Conservation (phyloP, 352 stramenopile species). For the Phytopythium montanum region DNA sequence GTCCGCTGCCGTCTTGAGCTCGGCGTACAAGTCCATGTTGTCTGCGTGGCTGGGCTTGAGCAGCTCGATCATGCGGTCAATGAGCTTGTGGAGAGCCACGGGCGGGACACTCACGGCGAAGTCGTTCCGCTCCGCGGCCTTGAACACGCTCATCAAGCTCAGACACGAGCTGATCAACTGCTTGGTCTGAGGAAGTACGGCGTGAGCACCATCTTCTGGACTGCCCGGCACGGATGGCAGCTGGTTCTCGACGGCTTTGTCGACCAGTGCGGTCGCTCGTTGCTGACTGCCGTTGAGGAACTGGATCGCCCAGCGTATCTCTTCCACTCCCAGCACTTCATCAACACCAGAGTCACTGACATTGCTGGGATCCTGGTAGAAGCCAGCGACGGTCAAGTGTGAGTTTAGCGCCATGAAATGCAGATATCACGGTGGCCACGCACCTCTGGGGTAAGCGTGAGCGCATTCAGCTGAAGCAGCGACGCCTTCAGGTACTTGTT, state of each 20-base stretch:
- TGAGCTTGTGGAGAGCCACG: conserved; percentile 55
- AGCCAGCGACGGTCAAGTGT: neutral
- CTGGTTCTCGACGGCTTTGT: conserved; percentile 10
- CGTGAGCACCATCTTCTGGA: neutral
- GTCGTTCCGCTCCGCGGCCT: conserved; percentile 10
- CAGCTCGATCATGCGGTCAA: conserved; percentile 58
- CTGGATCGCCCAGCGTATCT: conserved; percentile 65
- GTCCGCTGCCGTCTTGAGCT: conserved; percentile 34
- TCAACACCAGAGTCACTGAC: neutral
- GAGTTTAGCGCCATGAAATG: neutral
- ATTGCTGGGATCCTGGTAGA: neutral
- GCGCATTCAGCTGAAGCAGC: conserved; percentile 57
- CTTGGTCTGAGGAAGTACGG: conserved; percentile 34
- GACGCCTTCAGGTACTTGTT: conserved; percentile 54
- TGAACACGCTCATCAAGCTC: conserved; percentile 52
- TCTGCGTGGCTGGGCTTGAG: conserved; percentile 42
- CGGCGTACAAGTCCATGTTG: conserved; percentile 66
- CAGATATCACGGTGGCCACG: neutral
- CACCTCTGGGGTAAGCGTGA: conserved; percentile 13
- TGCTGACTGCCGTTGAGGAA: conserved; percentile 48
- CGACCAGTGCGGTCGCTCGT: conserved; percentile 28
- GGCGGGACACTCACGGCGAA: conserved; percentile 28
- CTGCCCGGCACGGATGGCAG: neutral
- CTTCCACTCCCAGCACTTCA: conserved; percentile 34
- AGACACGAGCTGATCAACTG: conserved; percentile 53